phyloP scores from a whole-genome alignment of 164 flowering plant species.

The Vitis riparia region DNA sequence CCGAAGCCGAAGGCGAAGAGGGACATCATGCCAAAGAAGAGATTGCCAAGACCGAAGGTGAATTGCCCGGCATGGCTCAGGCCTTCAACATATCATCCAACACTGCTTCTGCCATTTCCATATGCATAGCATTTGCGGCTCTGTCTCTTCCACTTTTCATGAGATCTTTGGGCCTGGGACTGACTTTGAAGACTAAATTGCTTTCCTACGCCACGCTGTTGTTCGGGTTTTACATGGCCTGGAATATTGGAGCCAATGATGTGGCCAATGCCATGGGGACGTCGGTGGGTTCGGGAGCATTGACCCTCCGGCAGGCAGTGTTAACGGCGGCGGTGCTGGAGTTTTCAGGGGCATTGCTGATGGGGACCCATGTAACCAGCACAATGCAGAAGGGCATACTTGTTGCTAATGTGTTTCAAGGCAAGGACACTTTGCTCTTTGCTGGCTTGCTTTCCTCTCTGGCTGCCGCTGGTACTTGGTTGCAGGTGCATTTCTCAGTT shows the following conservation, averaged over 20 bases:
- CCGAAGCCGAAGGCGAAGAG: slow-evolving; percentile 48
- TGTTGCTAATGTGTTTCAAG: slow-evolving; percentile 84
- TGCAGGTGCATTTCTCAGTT: slow-evolving; percentile 56
- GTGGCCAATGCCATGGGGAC: slow-evolving; percentile 99
- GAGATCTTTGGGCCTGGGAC: slow-evolving; percentile 54
- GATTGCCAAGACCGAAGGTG: slow-evolving; percentile 17
- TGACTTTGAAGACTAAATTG: slow-evolving; percentile 58
- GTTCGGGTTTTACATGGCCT: slow-evolving; percentile 94
- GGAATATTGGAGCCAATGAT: slow-evolving; percentile 98
- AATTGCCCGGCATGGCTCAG: slow-evolving; percentile 68
- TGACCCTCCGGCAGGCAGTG: slow-evolving; percentile 86
- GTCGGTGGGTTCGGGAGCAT: slow-evolving; percentile 92
- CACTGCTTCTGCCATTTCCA: slow-evolving; percentile 65
- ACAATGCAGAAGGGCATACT: slow-evolving; percentile 98
- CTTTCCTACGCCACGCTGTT: slow-evolving; percentile 72
- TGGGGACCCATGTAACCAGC: slow-evolving; percentile 92
- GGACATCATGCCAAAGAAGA: slow-evolving; percentile 9
- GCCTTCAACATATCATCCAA: slow-evolving; percentile 74
- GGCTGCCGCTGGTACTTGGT: slow-evolving; percentile 98
- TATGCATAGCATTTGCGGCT: slow-evolving; percentile 68
- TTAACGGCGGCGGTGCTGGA: slow-evolving; percentile 85
- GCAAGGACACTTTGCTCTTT: slow-evolving; percentile 78
- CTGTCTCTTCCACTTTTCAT: slow-evolving; percentile 58
- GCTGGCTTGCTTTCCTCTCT: slow-evolving; percentile 92
- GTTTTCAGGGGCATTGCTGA: slow-evolving; percentile 88